phyloP scores from a whole-genome alignment of 2,329 filamentous ascomycete genomes.

The Zopfia rhizophila region DNA sequence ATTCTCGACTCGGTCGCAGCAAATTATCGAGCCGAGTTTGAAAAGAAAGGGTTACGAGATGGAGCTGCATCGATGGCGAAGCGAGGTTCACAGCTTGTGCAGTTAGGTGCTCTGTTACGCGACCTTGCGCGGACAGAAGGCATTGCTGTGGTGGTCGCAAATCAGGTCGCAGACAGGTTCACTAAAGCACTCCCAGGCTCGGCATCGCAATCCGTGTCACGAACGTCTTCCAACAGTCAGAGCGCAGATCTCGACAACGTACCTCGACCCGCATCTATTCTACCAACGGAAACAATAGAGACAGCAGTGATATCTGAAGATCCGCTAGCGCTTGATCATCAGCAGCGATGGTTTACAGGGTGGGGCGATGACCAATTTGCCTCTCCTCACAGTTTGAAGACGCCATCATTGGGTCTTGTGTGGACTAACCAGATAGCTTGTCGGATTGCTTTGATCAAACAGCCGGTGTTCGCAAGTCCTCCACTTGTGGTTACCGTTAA shows the following conservation, averaged over 20 bases:
- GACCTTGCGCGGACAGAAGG: slow-evolving; percentile 78
- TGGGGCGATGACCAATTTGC: slow-evolving; percentile 76
- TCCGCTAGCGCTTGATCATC: slow-evolving; percentile 81
- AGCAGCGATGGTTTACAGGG: slow-evolving; percentile 94
- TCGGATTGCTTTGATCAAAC: slow-evolving; percentile 82
- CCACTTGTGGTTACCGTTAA: slow-evolving; percentile 40
- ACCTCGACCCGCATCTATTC: slow-evolving; percentile 23
- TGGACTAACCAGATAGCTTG: slow-evolving; percentile 91
- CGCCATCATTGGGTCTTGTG: slow-evolving; percentile 84
- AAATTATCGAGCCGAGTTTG: slow-evolving; percentile 94
- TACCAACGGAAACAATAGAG: slow-evolving; percentile 26
- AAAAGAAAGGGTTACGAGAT: slow-evolving; percentile 60
- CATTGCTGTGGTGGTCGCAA: slow-evolving; percentile 89
- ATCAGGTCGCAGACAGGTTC: slow-evolving; percentile 95
- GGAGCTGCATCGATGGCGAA: slow-evolving; percentile 70
- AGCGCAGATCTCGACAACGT: slow-evolving; percentile 26
- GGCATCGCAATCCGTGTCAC: slow-evolving; percentile 37
- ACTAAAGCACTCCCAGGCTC: slow-evolving; percentile 39
- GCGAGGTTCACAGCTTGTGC: slow-evolving; percentile 79
- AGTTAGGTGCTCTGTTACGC: slow-evolving; percentile 78
- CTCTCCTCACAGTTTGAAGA: slow-evolving; percentile 68
- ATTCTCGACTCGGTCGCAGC: slow-evolving; percentile 93
- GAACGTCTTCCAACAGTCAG: slow-evolving; percentile 43
- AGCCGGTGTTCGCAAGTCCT: slow-evolving; percentile 61
- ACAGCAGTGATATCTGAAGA: slow-evolving; percentile 53